Base-by-base conservation (phyloP, 2,329 filamentous ascomycete genomes). In the Anthostomella pinea region DNA sequence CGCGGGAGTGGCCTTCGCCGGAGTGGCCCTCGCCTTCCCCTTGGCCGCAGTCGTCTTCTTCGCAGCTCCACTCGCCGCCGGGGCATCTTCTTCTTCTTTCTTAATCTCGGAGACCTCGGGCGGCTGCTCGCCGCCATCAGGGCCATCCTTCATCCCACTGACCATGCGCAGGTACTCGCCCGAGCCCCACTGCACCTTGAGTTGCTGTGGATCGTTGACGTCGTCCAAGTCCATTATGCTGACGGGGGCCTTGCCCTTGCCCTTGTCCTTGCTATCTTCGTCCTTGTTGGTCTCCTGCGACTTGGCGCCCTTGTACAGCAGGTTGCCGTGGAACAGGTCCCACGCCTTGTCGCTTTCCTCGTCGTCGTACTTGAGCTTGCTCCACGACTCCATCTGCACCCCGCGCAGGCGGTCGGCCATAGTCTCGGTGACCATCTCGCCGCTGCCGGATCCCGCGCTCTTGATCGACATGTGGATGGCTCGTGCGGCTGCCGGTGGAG, bases 391-490 rank as follows among this genome's bases (percentile, higher is more conserved):
- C 34, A 81, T 77, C 66, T 94, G 86, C 27, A 94, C 88, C 28
- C 74, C 68, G 51, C 84, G 79, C 46, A 97, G 76, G 19, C 88
- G 79, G 55, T 85, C 75, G 44, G 77, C 82, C 70, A 85, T 93
- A 22, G 81, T 90, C 49, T 85, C 77, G 16, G 78, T 80, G 9
- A 79, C 72, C 37, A 79, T 70, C 10, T 75, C 69, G 33, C 84
- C 83, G 33, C 30, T 36, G 38, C 81, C 80, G 50, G 85, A 80
- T 30, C 79, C 77, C 2, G 79, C 77, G 23, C 81, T 81, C 69
- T 94, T 95, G 56, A 94, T 82, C 19, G 87, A 87, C 69, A 95
- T 87, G 62, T 93, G 85, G 52, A 95, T 87, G 11, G 87, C 83
- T 45, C 85, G 83, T 16, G 85, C 81, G 45, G 81, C 79, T 4